Percentiles rank a stretch among this genome's conserved stretches.
These are phyloP conservation scores for Pyrenochaeta sp. DNA, from an alignment of 2,329 filamentous ascomycete species.

Conservation along the genomic window DNA sequence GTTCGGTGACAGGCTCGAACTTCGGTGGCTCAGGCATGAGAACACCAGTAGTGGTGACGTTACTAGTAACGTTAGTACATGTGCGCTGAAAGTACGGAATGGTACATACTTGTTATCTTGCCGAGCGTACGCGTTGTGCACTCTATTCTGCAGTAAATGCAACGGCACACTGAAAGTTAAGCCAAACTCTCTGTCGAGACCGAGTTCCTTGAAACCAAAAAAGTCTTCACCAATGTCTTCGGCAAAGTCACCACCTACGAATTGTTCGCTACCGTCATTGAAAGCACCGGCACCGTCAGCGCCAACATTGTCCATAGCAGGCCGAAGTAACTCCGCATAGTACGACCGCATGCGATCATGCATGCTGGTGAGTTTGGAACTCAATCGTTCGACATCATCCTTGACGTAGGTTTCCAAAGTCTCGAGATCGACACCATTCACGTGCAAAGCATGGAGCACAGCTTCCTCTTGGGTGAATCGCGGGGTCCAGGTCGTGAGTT, in stretches of 20 bases:
- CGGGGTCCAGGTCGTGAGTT: slow-evolving; percentile 62
- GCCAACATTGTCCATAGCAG: slow-evolving; percentile 79
- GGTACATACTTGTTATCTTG: slow-evolving; percentile 68
- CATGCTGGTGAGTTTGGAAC: slow-evolving; percentile 79
- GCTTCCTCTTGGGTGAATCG: slow-evolving; percentile 86
- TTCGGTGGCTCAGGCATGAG: slow-evolving; percentile 74
- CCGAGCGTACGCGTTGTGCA: slow-evolving; percentile 84
- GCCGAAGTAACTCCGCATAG: slow-evolving; percentile 90
- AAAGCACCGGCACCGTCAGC: slow-evolving; percentile 89
- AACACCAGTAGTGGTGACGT: slow-evolving; percentile 65
- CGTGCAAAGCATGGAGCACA: slow-evolving; percentile 82
- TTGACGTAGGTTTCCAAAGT: slow-evolving; percentile 85
- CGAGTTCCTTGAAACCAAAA: slow-evolving; percentile 96
- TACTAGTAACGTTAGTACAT: slow-evolving; percentile 54
- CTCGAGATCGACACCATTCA: slow-evolving; percentile 84
- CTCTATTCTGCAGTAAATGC: slow-evolving; percentile 90
- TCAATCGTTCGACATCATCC: slow-evolving; percentile 90
- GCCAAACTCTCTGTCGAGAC: slow-evolving; percentile 89
- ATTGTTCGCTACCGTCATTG: slow-evolving; percentile 96
- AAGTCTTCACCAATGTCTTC: slow-evolving; percentile 98
- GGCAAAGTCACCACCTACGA: slow-evolving; percentile 94
- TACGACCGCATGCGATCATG: slow-evolving; percentile 96
- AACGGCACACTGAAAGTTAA: slow-evolving; percentile 90
- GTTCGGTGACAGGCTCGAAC: slow-evolving; percentile 79
- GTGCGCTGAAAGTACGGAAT: slow-evolving; percentile 1